Evolutionary conservation across 805 yeast genomes (phyloP).

Genomic region (Pichia manshurica): DNA sequence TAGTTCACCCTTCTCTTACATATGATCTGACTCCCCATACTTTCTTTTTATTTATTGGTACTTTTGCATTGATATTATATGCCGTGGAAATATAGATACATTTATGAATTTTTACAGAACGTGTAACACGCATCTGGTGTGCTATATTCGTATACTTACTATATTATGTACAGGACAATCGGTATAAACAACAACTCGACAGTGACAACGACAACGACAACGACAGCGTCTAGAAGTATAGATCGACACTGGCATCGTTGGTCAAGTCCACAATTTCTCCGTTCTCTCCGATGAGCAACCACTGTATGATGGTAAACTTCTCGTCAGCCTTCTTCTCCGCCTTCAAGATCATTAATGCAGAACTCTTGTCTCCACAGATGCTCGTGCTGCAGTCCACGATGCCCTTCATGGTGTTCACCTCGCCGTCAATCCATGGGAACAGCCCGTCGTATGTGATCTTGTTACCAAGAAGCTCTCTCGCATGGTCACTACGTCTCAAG

Average conservation of each 20-base stretch:
- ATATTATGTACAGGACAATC: too few species aligned
- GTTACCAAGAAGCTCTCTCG: constrained; percentile 61
- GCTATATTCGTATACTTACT: too few species aligned
- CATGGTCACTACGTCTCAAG: constrained; percentile 65
- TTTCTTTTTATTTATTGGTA: not conserved
- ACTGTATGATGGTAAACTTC: constrained; percentile 53
- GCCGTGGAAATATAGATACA: not conserved
- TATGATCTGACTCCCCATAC: not conserved
- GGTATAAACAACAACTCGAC: too few species aligned
- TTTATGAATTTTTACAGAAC: not conserved
- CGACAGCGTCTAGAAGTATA: constrained; percentile 10
- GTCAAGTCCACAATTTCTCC: constrained; percentile 39
- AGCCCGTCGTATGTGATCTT: constrained; percentile 67
- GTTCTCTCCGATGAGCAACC: constrained; percentile 53
- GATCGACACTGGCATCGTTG: constrained; percentile 38
- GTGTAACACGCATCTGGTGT: too few species aligned
- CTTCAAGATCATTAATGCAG: constrained; percentile 53
- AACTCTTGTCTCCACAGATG: constrained; percentile 59
- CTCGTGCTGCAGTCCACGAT: constrained; percentile 65
- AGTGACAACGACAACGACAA: too few species aligned
- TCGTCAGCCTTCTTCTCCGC: constrained; percentile 57
- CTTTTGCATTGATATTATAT: not conserved
- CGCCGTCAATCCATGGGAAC: constrained; percentile 88
- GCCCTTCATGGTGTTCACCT: constrained; percentile 78
- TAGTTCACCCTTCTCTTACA: not conserved